Conservation (phyloP, 805 yeast genomes). For the Ogataea chonburiensis region DNA sequence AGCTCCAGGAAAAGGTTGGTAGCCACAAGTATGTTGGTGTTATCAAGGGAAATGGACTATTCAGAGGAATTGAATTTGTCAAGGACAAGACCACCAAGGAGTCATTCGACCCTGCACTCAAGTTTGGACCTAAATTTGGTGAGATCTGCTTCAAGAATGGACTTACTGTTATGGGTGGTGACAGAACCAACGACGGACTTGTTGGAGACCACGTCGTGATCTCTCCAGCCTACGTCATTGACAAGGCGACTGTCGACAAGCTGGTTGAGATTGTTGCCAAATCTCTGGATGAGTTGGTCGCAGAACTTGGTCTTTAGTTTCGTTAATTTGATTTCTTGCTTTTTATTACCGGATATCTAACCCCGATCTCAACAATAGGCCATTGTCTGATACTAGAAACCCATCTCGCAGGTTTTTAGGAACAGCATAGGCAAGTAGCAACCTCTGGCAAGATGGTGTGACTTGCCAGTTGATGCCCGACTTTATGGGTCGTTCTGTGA, state of each 20-base stretch:
- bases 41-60: constrained; percentile 50
- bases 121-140: constrained; percentile 35
- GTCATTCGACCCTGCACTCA: constrained; percentile 36
- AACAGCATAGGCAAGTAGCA: too few species aligned
- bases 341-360: too few species aligned
- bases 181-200: constrained; percentile 40
- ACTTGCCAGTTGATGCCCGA: too few species aligned
- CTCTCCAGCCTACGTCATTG: constrained; percentile 45
- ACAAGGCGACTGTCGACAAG: constrained; percentile 37
- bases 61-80: constrained; percentile 51
- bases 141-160: constrained; percentile 41
- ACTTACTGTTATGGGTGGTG: constrained; percentile 39
- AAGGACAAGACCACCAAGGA: constrained; percentile 43
- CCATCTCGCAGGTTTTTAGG: too few species aligned
- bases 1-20: constrained; percentile 27
- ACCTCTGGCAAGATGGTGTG: too few species aligned
- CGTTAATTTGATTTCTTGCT: neutral
- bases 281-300: constrained; percentile 12
- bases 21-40: constrained; percentile 40
- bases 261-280: constrained; percentile 14
- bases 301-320: constrained; percentile 1
- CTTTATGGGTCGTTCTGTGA: too few species aligned
- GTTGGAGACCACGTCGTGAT: constrained; percentile 45
- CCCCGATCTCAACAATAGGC: too few species aligned
- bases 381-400: too few species aligned